Evolutionary conservation across 2,329 filamentous ascomycete genomes (phyloP).

Genomic region (Pleomassaria siparia): DNA sequence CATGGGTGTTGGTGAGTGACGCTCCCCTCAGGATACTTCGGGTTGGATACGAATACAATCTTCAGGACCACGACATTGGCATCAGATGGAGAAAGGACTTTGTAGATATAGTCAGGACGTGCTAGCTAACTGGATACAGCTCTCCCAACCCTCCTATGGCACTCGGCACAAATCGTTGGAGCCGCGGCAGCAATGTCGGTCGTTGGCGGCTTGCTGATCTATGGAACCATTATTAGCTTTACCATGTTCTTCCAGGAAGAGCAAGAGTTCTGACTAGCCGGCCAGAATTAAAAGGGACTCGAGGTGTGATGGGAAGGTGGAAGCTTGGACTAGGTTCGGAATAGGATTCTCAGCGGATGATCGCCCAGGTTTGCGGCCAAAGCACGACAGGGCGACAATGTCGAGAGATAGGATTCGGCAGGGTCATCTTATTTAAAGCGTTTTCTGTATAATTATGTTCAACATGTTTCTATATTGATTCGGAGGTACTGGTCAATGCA

Average conservation of each 20-base stretch:
- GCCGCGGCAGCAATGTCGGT: slow-evolving; percentile 96
- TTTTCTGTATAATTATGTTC: slow-evolving; percentile 16
- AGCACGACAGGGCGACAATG: neutral
- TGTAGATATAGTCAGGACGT: too few relatives aligned
- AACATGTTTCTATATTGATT: slow-evolving; percentile 11
- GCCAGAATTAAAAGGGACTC: slow-evolving; percentile 21
- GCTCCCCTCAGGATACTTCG: neutral
- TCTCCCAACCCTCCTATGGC: slow-evolving; percentile 82
- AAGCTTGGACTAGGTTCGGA: neutral
- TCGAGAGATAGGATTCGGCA: neutral
- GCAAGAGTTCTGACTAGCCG: slow-evolving; percentile 75
- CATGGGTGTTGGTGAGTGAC: slow-evolving; percentile 90
- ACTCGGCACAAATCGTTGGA: slow-evolving; percentile 77
- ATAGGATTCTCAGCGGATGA: neutral
- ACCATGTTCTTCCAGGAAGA: slow-evolving; percentile 98
- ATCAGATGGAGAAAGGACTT: neutral
- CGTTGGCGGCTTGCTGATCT: slow-evolving; percentile 88
- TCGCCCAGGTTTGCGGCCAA: neutral
- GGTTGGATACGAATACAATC: neutral
- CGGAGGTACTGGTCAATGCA: neutral
- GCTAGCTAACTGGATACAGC: slow-evolving; percentile 55
- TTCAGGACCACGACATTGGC: neutral
- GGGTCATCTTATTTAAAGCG: neutral
- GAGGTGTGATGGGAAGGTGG: neutral
- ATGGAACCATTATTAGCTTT: slow-evolving; percentile 97